A percentile compares a stretch with the other conserved stretches of the same genome.
Conservation (phyloP, 2,329 filamentous ascomycete genomes). For the Leptographium wingfieldii region DNA sequence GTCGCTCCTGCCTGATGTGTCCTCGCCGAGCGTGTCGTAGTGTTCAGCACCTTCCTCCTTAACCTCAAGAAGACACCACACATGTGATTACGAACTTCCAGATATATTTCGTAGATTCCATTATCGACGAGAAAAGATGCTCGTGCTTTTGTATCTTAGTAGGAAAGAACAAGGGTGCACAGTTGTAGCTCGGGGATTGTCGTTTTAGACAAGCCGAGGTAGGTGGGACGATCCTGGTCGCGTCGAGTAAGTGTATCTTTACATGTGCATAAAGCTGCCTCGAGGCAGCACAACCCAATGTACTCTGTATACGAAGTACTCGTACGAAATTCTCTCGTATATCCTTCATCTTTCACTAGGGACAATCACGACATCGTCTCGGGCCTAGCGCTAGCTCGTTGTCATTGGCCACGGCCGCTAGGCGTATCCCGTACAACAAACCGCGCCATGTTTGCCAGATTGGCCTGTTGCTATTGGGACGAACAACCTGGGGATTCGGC, state of each 20-base stretch:
- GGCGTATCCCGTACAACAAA: background rate
- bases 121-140: background rate
- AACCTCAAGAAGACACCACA: background rate
- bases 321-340: background rate
- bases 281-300: background rate
- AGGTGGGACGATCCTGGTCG: background rate
- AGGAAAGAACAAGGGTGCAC: background rate
- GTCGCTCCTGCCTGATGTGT: background rate
- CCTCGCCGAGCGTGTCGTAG: background rate
- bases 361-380: background rate
- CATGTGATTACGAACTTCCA: background rate
- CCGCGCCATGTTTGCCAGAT: conserved; percentile 4
- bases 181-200: background rate
- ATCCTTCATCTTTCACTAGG: background rate
- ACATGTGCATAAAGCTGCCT: background rate
- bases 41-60: background rate
- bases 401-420: too few relatives aligned
- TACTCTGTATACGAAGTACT: background rate
- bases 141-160: background rate
- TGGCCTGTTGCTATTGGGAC: conserved; percentile 6
- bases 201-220: conserved; percentile 1
- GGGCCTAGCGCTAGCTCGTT: background rate
- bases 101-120: background rate
- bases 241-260: background rate
- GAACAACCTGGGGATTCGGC: conserved; percentile 12